These are phyloP conservation scores for Aspergillus leporis DNA, from an alignment of 495 filamentous ascomycete genomes.

Conservation along the genomic window DNA sequence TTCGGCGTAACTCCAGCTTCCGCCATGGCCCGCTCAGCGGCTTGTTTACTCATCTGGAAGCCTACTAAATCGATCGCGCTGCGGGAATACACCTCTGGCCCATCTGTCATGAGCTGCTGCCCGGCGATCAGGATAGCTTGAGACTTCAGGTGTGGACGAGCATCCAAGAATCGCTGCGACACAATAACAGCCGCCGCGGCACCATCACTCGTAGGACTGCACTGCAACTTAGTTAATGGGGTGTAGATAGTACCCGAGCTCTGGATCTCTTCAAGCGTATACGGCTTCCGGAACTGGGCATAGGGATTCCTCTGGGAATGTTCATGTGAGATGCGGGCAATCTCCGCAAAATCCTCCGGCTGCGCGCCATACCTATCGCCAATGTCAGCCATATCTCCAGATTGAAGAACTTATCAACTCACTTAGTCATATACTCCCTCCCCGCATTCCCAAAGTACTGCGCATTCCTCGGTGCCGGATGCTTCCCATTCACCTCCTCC, in stretches of 20 bases:
- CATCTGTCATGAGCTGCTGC: constrained; percentile 78
- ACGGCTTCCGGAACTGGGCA: constrained; percentile 87
- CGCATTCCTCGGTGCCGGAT: constrained; percentile 61
- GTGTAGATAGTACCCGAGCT: constrained; percentile 71
- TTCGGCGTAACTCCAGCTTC: constrained; percentile 67
- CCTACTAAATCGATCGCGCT: constrained; percentile 84
- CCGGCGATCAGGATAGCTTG: constrained; percentile 85
- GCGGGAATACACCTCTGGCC: constrained; percentile 65
- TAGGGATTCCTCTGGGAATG: constrained; percentile 60
- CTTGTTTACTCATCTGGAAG: constrained; percentile 74
- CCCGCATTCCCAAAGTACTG: constrained; percentile 96
- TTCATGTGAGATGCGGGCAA: constrained; percentile 77
- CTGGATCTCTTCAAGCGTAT: constrained; percentile 79
- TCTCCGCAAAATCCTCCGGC: constrained; percentile 78
- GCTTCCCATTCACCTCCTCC: constrained; percentile 72
- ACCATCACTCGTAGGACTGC: constrained; percentile 89
- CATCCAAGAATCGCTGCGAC: constrained; percentile 79
- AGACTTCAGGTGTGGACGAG: constrained; percentile 70
- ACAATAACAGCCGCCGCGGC: constrained; percentile 85
- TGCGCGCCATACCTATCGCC: constrained; percentile 77
- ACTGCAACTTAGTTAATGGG: constrained; percentile 71
- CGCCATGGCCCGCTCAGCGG: constrained; percentile 52
- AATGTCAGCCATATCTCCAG: too few species aligned
- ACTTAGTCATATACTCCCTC: constrained; percentile 90
- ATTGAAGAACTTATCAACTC: constrained; percentile 57